phyloP scores from a whole-genome alignment of 306 rosid species.

The Sesbania bispinosa region DNA sequence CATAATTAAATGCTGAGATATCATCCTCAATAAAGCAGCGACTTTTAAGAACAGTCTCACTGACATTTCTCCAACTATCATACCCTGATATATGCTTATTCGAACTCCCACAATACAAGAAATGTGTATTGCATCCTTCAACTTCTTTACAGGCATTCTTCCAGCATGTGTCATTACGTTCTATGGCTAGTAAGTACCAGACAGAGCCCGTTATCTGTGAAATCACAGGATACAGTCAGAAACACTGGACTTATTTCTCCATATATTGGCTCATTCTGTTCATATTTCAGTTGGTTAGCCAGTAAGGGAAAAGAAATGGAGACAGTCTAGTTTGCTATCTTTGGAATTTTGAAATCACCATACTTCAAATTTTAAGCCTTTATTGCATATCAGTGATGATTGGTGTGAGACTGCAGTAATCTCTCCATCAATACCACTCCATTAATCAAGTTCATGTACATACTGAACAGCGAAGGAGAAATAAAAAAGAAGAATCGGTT shows the following conservation, averaged over 20 bases:
- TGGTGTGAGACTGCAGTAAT: background rate
- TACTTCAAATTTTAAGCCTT: too few relatives aligned
- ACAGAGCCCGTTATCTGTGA: conserved; percentile 71
- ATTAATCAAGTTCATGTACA: too few relatives aligned
- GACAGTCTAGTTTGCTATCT: too few relatives aligned
- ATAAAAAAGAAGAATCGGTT: background rate
- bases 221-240: background rate
- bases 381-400: background rate
- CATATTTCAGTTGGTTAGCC: too few relatives aligned
- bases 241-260: background rate
- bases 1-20: conserved; percentile 47
- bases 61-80: conserved; percentile 45
- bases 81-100: conserved; percentile 40
- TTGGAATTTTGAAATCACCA: too few relatives aligned
- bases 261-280: too few relatives aligned
- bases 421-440: too few relatives aligned
- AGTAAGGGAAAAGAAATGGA: too few relatives aligned
- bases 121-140: conserved; percentile 43
- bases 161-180: conserved; percentile 81
- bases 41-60: conserved; percentile 36
- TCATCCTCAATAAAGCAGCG: conserved; percentile 39
- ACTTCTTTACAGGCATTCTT: conserved; percentile 39
- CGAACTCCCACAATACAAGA: conserved; percentile 53
- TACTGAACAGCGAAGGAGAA: background rate
- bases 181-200: conserved; percentile 85